These are phyloP conservation scores for Chaetomium globosum DNA, from an alignment of 2,329 filamentous ascomycete species.

Conservation along the genomic window DNA sequence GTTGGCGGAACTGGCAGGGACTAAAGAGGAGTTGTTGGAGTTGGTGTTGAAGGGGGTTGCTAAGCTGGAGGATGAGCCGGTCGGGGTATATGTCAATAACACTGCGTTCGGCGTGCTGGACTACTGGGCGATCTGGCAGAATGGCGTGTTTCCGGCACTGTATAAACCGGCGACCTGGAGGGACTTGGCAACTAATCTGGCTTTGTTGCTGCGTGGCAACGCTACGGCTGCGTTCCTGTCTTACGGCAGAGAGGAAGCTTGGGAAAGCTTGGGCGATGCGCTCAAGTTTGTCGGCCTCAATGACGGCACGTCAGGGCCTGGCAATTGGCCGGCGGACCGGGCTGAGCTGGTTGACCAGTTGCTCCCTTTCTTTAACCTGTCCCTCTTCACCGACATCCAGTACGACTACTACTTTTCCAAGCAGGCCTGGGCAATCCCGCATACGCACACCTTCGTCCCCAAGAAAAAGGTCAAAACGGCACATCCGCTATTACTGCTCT, in stretches of 20 bases:
- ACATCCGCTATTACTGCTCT: conserved; percentile 57
- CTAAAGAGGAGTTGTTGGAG: conserved; percentile 42
- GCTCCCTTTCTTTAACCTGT: conserved; percentile 41
- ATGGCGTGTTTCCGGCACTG: conserved; percentile 46
- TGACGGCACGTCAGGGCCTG: conserved; percentile 40
- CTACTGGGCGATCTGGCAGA: conserved; percentile 42
- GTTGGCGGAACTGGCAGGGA: conserved; percentile 44
- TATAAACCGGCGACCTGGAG: conserved; percentile 47
- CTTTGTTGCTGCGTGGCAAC: conserved; percentile 46
- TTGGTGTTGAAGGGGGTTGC: conserved; percentile 42
- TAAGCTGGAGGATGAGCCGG: conserved; percentile 44
- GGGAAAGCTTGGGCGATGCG: conserved; percentile 38
- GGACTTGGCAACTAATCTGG: conserved; percentile 42
- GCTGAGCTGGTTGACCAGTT: conserved; percentile 43
- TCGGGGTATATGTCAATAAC: conserved; percentile 49
- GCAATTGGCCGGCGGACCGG: conserved; percentile 43
- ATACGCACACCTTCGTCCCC: conserved; percentile 40
- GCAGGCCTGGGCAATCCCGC: conserved; percentile 40
- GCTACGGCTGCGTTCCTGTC: conserved; percentile 44
- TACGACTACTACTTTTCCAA: conserved; percentile 39
- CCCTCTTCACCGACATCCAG: conserved; percentile 38
- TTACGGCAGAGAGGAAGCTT: conserved; percentile 38
- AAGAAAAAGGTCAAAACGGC: conserved; percentile 45
- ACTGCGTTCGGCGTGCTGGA: conserved; percentile 46
- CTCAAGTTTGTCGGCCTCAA: conserved; percentile 40